Percentiles rank a stretch among this genome's conserved stretches.
Conservation (phyloP, 139 green algal species). For the Eudorina sp. region DNA sequence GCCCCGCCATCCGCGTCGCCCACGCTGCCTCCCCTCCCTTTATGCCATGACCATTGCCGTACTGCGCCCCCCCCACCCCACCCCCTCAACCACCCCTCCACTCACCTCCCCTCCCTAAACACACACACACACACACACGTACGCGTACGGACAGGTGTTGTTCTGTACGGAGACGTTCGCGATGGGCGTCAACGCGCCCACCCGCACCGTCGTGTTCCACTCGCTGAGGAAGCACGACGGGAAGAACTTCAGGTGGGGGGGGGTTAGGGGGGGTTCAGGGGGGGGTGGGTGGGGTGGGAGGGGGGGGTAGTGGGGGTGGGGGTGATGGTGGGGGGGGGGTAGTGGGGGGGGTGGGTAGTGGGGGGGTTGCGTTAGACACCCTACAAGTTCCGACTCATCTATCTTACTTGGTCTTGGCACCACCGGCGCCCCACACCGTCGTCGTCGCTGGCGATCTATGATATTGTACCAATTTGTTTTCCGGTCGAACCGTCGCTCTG, state of each 20-base stretch:
- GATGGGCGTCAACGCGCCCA: constrained; percentile 98
- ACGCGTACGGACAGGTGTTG: constrained; percentile 77
- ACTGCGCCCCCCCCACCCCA: too few relatives aligned
- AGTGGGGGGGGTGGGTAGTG: neutral
- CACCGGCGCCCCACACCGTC: too few relatives aligned
- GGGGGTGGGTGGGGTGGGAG: neutral
- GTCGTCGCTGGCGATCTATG: too few relatives aligned
- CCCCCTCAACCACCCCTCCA: too few relatives aligned
- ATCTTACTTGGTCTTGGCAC: neutral
- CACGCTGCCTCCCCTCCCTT: too few relatives aligned
- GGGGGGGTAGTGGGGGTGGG: neutral
- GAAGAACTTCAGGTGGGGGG: constrained; percentile 78
- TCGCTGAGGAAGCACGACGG: constrained; percentile 93
- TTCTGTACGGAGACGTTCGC: constrained; percentile 98
- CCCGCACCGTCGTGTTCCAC: constrained; percentile 94
- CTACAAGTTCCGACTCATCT: neutral
- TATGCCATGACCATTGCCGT: too few relatives aligned
- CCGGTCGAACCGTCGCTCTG: too few relatives aligned
- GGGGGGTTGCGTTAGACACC: neutral
- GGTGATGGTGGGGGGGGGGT: neutral
- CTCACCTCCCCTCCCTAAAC: neutral
- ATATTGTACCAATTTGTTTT: too few relatives aligned
- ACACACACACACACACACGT: too few relatives aligned
- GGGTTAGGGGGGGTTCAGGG: neutral
- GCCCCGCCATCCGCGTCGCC: too few relatives aligned